Conservation (phyloP, 129 eudicot species). For the carrot (Daucus carota) region DNA sequence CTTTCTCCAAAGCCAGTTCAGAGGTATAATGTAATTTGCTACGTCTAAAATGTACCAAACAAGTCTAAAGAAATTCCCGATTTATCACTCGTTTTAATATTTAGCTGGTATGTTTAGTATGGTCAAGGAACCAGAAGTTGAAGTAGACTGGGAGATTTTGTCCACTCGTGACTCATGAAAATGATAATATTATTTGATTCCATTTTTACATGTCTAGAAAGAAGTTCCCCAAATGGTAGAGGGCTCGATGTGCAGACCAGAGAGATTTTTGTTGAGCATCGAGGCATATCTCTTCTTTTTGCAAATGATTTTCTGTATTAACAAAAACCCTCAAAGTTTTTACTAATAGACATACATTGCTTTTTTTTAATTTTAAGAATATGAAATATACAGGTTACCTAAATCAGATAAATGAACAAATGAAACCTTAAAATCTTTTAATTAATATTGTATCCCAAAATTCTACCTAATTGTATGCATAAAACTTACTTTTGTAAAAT, state of each 20-base stretch:
- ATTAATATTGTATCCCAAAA: background rate
- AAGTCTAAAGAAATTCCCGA: background rate
- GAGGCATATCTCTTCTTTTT: no score
- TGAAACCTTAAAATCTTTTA: background rate
- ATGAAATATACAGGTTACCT: background rate
- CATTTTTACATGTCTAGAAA: no score
- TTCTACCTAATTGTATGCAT: background rate
- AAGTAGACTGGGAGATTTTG: background rate
- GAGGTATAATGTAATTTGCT: background rate
- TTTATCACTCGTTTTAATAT: background rate
- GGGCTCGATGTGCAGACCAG: no score
- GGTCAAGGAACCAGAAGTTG: background rate
- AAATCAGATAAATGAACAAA: background rate
- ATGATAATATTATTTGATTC: background rate
- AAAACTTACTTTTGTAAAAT: no score
- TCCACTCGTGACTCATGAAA: background rate
- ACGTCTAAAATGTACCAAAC: background rate
- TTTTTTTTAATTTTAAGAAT: no score
- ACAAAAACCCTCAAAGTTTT: no score
- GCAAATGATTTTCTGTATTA: no score
- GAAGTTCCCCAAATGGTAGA: no score
- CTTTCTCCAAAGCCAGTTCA: background rate
- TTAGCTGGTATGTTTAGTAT: background rate
- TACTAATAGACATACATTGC: no score
- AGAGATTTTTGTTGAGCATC: no score